Conservation (phyloP, 768 basidiomycete species). For the Rhizopogon rudus region DNA sequence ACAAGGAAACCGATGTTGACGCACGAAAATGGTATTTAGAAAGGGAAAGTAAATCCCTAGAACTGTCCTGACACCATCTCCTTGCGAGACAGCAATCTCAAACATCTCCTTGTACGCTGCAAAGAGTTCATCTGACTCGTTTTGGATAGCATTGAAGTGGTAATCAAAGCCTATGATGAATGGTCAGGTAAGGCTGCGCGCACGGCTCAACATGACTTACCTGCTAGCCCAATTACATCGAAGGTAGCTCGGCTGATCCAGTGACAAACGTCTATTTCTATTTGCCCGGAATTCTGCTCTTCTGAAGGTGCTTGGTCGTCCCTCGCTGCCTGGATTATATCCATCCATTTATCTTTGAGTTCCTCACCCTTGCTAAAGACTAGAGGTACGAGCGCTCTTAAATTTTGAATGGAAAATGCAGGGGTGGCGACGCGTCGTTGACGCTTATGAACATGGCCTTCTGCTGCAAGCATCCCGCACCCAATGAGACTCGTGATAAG, state of each 20-base stretch:
- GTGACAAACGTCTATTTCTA: slow-evolving; percentile 65
- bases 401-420: slow-evolving; percentile 76
- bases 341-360: slow-evolving; percentile 57
- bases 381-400: slow-evolving; percentile 66
- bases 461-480: slow-evolving; percentile 75
- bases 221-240: slow-evolving; percentile 89
- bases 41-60: slow-evolving; percentile 57
- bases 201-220: slow-evolving; percentile 31
- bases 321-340: slow-evolving; percentile 33
- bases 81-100: slow-evolving; percentile 59
- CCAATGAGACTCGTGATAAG: slow-evolving; percentile 78
- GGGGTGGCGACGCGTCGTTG: slow-evolving; percentile 75
- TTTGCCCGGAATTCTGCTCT: slow-evolving; percentile 21
- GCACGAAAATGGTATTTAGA: slow-evolving; percentile 49
- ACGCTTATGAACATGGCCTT: slow-evolving; percentile 73
- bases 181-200: not conserved
- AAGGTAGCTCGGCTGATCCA: slow-evolving; percentile 85
- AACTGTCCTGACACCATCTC: slow-evolving; percentile 37
- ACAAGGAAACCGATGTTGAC: slow-evolving; percentile 17
- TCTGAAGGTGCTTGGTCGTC: slow-evolving; percentile 6
- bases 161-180: slow-evolving; percentile 69
- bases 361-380: slow-evolving; percentile 65
- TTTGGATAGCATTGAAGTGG: slow-evolving; percentile 76
- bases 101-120: slow-evolving; percentile 85
- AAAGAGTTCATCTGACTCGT: slow-evolving; percentile 76